Percentiles rank a stretch among this genome's conserved stretches.
Conservation (phyloP, 306 rosid genomes). For the Sicyos baderoa region DNA sequence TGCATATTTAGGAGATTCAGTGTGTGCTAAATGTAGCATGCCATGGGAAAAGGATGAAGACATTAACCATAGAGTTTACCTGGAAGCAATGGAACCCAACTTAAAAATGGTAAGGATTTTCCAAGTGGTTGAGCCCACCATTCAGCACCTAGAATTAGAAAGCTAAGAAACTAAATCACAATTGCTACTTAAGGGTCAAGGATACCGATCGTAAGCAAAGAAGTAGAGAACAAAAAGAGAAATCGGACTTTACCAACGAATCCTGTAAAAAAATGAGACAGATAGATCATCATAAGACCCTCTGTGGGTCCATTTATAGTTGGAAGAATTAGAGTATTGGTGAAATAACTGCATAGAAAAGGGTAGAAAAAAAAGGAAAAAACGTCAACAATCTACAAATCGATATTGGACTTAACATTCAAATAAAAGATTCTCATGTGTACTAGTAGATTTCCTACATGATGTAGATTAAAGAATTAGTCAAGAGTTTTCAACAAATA, state of each 20-base stretch:
- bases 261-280: constrained; percentile 68
- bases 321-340: constrained; percentile 82
- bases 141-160: constrained; percentile 55
- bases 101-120: constrained; percentile 59
- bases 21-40: neutral
- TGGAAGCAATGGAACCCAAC: constrained; percentile 58
- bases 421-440: neutral
- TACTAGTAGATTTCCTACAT: neutral
- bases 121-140: constrained; percentile 83
- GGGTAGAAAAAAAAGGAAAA: constrained; percentile 1
- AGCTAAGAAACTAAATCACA: constrained; percentile 9
- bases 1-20: neutral
- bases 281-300: constrained; percentile 80
- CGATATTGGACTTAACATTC: neutral
- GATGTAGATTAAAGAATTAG: neutral
- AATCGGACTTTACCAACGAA: constrained; percentile 60
- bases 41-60: neutral
- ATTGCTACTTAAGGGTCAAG: neutral
- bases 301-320: constrained; percentile 92
- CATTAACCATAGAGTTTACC: constrained; percentile 37
- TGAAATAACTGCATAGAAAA: constrained; percentile 65
- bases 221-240: neutral
- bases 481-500: neutral
- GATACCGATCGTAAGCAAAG: neutral
- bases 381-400: constrained; percentile 9